Evolutionary conservation across 495 filamentous ascomycete species (phyloP).

Genomic region (Xylaria longipes): DNA sequence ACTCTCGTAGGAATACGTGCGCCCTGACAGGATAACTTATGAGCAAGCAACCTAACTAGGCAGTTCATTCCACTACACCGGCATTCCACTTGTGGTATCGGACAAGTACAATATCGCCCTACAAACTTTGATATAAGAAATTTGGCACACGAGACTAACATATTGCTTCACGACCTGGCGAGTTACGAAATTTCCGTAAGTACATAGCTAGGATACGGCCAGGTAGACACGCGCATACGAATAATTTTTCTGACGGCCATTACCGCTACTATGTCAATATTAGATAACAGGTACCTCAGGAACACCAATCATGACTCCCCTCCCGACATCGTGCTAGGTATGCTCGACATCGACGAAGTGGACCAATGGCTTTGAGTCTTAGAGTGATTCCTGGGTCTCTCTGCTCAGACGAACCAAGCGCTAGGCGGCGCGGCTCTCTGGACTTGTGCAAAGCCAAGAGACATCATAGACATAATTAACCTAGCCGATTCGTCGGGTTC

Average conservation of each 20-base stretch:
- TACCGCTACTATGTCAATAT: no score
- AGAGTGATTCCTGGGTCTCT: neutral
- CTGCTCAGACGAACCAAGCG: neutral
- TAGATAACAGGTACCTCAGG: neutral
- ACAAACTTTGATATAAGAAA: neutral
- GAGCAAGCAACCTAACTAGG: slow-evolving; percentile 9
- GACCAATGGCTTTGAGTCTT: neutral
- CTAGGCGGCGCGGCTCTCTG: slow-evolving; percentile 6
- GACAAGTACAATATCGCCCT: neutral
- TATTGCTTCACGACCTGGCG: neutral
- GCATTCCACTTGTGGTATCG: neutral
- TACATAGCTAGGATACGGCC: neutral
- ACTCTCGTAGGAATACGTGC: slow-evolving; percentile 2
- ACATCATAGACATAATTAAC: neutral
- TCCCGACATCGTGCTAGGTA: neutral
- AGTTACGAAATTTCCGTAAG: neutral
- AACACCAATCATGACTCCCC: slow-evolving; percentile 8
- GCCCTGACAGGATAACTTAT: neutral
- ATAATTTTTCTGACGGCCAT: no score
- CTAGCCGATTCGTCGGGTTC: neutral
- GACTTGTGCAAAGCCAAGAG: neutral
- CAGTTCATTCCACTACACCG: neutral
- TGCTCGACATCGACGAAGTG: neutral
- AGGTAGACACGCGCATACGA: neutral
- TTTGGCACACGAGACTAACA: slow-evolving; percentile 16